Base-by-base conservation (phyloP, 179 eudicot species). In the Beta lomatogona region DNA sequence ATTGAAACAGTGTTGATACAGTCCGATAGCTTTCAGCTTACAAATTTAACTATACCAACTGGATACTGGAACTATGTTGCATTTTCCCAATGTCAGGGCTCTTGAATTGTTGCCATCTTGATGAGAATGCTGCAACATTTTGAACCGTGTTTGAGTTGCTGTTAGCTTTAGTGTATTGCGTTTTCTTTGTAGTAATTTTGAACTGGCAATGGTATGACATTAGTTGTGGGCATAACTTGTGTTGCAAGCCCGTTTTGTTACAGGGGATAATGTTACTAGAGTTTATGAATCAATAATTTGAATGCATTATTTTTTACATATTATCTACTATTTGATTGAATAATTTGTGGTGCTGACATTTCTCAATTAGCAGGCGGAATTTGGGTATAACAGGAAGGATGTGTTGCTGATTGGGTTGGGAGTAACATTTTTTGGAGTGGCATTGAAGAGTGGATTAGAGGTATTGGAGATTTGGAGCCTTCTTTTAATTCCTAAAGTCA, bases 361-460 rank as follows among this genome's bases (percentile, higher is more conserved):
- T 19, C 69, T 68, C 80, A 9, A 83, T 54, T 46, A 82, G 83
- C 92, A 93, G 95, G 89, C 80, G 50, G 90, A 95, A 48, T 95
- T 95, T 87, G 99, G 99, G 58, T 92, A 95, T 83, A 67, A 94
- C 44, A 89, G 99, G 84, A 95, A 95, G 87, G 99, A 95, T 83
- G 99, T 95, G 86, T 31, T 95, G 79, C 86, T 95, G 83, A 95
- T 95, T 76, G 99, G 98, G 53, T n/a, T 94, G 67, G 99, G 98
- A 79, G 92, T 95, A 79, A 94, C 98, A 16, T 66, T 76, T 36
- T 77, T 83, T 81, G 99, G 99, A 41, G 70, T 88, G 79, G 97
- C 88, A 76, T 84, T 95, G 81, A 89, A 95, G 85, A 90, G 94
- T 75, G 97, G 99, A 68, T 83, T 95, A 80, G 99, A 95, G 99